A percentile compares a stretch with the other conserved stretches of the same genome.
phyloP scores from a whole-genome alignment of 2,329 filamentous ascomycete species.

The Neofusicoccum parvum region DNA sequence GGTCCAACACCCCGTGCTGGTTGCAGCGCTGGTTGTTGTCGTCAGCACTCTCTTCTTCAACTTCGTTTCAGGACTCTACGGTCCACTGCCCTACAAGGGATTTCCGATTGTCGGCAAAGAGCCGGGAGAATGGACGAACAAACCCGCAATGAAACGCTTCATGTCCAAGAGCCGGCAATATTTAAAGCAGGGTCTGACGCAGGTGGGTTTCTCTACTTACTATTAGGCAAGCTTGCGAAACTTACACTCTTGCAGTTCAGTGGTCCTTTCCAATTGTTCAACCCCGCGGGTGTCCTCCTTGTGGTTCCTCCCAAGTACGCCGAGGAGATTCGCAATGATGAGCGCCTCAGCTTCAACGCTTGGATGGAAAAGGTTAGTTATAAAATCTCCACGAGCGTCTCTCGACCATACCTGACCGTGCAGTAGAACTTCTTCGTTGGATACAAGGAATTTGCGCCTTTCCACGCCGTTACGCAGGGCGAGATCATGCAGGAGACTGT shows the following conservation, averaged over 20 bases:
- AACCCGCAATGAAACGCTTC: neutral
- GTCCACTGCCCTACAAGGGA: neutral
- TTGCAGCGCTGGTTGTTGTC: neutral
- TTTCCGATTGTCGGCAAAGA: conserved; percentile 5
- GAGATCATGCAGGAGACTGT: conserved; percentile 8
- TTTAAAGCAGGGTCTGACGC: neutral
- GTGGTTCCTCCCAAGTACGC: neutral
- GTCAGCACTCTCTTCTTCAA: neutral
- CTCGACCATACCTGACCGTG: neutral
- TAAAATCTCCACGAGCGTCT: neutral
- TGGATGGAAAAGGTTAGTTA: neutral
- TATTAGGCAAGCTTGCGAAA: neutral
- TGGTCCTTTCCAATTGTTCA: conserved; percentile 1
- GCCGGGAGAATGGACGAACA: conserved; percentile 8
- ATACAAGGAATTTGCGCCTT: neutral
- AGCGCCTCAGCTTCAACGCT: conserved; percentile 1
- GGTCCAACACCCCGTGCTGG: neutral
- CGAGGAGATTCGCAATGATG: conserved; percentile 5
- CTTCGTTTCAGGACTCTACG: neutral
- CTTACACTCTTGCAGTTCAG: neutral
- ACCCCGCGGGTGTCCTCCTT: neutral
- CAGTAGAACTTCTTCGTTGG: neutral
- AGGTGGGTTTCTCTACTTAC: neutral
- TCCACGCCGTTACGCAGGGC: conserved; percentile 3
- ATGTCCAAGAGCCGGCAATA: neutral